Evolutionary conservation across 192 early-diverging fungal species (phyloP).

Genomic region (Coemansia sp.): DNA sequence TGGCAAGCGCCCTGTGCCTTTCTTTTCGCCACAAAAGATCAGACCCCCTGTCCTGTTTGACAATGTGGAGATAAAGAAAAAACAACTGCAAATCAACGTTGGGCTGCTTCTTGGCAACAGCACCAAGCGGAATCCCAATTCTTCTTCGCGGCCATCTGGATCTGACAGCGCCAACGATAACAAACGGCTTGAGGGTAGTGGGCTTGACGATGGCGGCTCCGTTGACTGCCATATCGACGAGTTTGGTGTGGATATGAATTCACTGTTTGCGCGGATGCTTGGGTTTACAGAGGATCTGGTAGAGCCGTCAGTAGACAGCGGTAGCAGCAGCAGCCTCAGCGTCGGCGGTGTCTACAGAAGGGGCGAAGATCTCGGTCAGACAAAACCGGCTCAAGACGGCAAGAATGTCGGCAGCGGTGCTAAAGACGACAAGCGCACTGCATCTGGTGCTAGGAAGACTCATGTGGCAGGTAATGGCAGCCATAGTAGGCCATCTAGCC

Average conservation of each 20-base stretch:
- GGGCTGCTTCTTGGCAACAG: constrained; percentile 36
- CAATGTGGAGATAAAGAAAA: constrained; percentile 48
- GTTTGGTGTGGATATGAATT: constrained; percentile 40
- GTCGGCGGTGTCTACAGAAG: not conserved
- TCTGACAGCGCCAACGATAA: not conserved
- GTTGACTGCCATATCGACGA: constrained; percentile 24
- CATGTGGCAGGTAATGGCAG: constrained; percentile 3
- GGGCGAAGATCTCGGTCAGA: not conserved
- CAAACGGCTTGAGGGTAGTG: not conserved
- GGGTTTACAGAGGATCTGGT: constrained; percentile 49
- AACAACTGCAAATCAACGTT: constrained; percentile 51
- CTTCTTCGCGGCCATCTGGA: constrained; percentile 7
- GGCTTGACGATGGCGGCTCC: not conserved
- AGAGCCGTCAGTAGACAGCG: constrained; percentile 6
- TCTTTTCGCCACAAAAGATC: constrained; percentile 45
- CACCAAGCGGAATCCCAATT: constrained; percentile 7
- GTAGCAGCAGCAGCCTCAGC: not conserved
- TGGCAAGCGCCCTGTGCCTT: constrained; percentile 42
- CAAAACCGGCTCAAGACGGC: not conserved
- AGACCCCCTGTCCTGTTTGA: constrained; percentile 36
- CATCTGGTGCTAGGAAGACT: not conserved
- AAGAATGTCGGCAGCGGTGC: constrained; percentile 9
- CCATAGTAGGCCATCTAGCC: constrained; percentile 16
- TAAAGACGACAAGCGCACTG: constrained; percentile 12
- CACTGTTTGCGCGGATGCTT: constrained; percentile 55